Evolutionary conservation across 1,284 basidiomycete species (phyloP).

Genomic region (Tremellales sp.): DNA sequence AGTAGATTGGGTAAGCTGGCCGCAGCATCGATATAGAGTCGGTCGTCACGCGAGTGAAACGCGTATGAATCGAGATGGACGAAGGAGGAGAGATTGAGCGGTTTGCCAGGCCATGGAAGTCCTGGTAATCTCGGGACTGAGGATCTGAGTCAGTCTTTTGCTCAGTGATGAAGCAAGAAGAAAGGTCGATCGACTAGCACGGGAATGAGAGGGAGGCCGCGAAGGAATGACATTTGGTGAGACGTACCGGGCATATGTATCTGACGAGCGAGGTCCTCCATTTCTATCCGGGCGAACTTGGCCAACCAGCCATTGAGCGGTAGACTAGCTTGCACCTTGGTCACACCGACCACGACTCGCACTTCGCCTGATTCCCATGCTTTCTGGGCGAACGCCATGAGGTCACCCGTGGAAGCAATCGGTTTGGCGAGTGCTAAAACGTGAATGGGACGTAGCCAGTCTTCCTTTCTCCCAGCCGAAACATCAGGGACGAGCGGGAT

Average conservation of each 20-base stretch:
- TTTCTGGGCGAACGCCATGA: conserved; percentile 33
- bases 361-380: conserved; percentile 35
- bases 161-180: background rate
- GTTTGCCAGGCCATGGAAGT: conserved; percentile 35
- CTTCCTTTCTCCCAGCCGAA: background rate
- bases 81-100: conserved; percentile 35
- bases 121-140: conserved; percentile 41
- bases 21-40: conserved; percentile 27
- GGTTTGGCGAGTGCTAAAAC: conserved; percentile 32
- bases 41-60: conserved; percentile 19
- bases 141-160: conserved; percentile 2
- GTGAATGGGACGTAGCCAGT: conserved; percentile 30
- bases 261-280: conserved; percentile 27
- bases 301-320: conserved; percentile 27
- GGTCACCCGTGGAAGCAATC: conserved; percentile 29
- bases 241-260: conserved; percentile 36
- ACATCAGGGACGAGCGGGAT: conserved; percentile 27
- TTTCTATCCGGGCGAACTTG: conserved; percentile 16
- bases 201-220: background rate
- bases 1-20: conserved; percentile 35
- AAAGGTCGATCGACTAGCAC: background rate
- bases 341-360: conserved; percentile 22
- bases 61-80: conserved; percentile 38
- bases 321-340: conserved; percentile 19
- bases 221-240: background rate